Evolutionary conservation across 2,329 filamentous ascomycete species (phyloP).

Genomic region (Penicillium sp.): DNA sequence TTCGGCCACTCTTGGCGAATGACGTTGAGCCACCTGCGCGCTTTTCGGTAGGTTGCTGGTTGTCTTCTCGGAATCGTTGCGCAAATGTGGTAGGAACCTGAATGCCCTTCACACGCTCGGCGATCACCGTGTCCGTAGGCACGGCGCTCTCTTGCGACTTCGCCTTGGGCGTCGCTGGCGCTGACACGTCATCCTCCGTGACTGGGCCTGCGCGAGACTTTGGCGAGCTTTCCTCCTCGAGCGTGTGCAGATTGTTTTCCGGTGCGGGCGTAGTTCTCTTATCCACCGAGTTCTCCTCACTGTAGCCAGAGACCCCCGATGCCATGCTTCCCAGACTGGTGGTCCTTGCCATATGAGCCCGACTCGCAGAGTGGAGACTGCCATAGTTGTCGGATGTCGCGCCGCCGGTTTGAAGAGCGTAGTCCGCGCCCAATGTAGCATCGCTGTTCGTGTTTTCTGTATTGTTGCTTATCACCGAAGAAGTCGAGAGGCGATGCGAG

Average conservation of each 20-base stretch:
- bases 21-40: slow-evolving; percentile 54
- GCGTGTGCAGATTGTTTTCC: slow-evolving; percentile 55
- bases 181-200: slow-evolving; percentile 44
- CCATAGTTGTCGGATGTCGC: slow-evolving; percentile 57
- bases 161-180: slow-evolving; percentile 73
- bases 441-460: slow-evolving; percentile 69
- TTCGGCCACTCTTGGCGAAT: slow-evolving; percentile 62
- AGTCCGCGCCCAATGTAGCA: slow-evolving; percentile 74
- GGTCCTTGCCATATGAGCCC: slow-evolving; percentile 65
- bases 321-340: slow-evolving; percentile 89
- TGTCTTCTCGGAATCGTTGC: slow-evolving; percentile 79
- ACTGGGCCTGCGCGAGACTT: slow-evolving; percentile 39
- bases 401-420: slow-evolving; percentile 79
- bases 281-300: slow-evolving; percentile 50
- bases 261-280: slow-evolving; percentile 44
- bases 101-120: slow-evolving; percentile 84
- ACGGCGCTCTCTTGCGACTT: slow-evolving; percentile 59
- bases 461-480: slow-evolving; percentile 56
- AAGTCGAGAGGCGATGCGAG: slow-evolving; percentile 61
- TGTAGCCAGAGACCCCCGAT: slow-evolving; percentile 66
- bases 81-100: slow-evolving; percentile 88
- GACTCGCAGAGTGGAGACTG: slow-evolving; percentile 27
- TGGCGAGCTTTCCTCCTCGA: slow-evolving; percentile 57
- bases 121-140: slow-evolving; percentile 84
- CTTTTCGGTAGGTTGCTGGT: slow-evolving; percentile 62